Base-by-base conservation (phyloP, 768 basidiomycete species). In the Mycena vulgaris region DNA sequence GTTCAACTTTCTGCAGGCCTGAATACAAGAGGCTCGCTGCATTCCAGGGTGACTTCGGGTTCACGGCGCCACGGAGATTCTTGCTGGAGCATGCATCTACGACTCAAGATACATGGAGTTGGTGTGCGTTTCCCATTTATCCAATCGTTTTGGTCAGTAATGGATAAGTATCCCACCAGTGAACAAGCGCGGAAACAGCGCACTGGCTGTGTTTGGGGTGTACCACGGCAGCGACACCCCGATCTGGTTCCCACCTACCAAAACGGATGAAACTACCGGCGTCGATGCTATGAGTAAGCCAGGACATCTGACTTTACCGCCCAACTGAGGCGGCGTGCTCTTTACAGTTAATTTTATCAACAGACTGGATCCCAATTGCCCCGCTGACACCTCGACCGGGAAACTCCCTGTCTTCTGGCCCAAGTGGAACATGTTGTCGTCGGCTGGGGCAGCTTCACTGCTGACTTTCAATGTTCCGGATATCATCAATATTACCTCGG, bases 1-100 rank as follows among this genome's bases (percentile, higher is more conserved):
- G 45, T 9, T 48, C 8, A 42, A 33, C 45, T 13, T 16, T 14
- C 25, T 30, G 33, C 52, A 83, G 82, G 3, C 83, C 84, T 0
- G 59, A 86, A 74, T 85, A 73, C 71, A 85, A 85, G 66, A 80
- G 85, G 0, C 60, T 84, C 2, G 78, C 83, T 1, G 81, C 83
- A 1, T 64, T 83, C 25, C 78, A 78, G 39, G 84, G 84, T 1
- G 85, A 86, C 66, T 48, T 75, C 5, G 55, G 64, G 16, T 84
- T 84, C 70, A 79, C 82, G 21, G 79, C 74, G 1, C 78, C 78
- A 17, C 78, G 83, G 2, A 76, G 83, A 17, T 81, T 78, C 64
- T 78, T 84, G 65, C 71, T 84, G n/a, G 51, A 79, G 21, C 59
- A 75, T 3, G 77, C 78, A 0, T 76, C 82, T 0, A 67, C 58